These are phyloP conservation scores for Mycena capillaripes DNA, from an alignment of 768 basidiomycete species.

Conservation along the genomic window DNA sequence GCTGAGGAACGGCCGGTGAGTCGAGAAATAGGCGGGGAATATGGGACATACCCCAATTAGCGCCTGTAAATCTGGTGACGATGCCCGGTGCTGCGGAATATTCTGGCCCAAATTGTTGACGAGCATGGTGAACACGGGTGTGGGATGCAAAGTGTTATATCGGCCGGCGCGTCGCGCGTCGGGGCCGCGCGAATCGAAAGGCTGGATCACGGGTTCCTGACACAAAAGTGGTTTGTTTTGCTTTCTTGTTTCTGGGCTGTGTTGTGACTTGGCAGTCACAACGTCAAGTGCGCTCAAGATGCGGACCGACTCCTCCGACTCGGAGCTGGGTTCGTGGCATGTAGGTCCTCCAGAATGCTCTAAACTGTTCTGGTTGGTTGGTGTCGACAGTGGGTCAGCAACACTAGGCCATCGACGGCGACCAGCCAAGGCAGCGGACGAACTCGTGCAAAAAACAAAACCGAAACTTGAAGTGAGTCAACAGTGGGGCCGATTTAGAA, in stretches of 20 bases:
- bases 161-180: slow-evolving; percentile 29
- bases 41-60: slow-evolving; percentile 56
- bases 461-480: too few species aligned
- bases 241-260: too few species aligned
- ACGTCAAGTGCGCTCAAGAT: too few species aligned
- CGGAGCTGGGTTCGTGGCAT: too few species aligned
- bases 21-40: slow-evolving; percentile 22
- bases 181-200: not conserved
- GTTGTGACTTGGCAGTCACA: too few species aligned
- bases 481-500: too few species aligned
- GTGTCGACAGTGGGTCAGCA: slow-evolving; percentile 93
- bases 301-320: too few species aligned
- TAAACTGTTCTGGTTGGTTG: slow-evolving; percentile 31
- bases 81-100: slow-evolving; percentile 47
- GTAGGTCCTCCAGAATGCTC: not conserved
- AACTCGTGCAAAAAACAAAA: too few species aligned
- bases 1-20: slow-evolving; percentile 47
- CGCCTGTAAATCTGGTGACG: slow-evolving; percentile 55
- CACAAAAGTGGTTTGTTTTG: too few species aligned
- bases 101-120: slow-evolving; percentile 52
- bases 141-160: not conserved
- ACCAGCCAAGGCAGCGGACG: slow-evolving; percentile 28
- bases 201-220: too few species aligned
- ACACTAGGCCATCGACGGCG: slow-evolving; percentile 92
- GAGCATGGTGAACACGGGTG: slow-evolving; percentile 46